Percentiles rank a stretch among this genome's conserved stretches.
phyloP scores from a whole-genome alignment of 768 basidiomycete species.

The Dacryopinax primogenitus region DNA sequence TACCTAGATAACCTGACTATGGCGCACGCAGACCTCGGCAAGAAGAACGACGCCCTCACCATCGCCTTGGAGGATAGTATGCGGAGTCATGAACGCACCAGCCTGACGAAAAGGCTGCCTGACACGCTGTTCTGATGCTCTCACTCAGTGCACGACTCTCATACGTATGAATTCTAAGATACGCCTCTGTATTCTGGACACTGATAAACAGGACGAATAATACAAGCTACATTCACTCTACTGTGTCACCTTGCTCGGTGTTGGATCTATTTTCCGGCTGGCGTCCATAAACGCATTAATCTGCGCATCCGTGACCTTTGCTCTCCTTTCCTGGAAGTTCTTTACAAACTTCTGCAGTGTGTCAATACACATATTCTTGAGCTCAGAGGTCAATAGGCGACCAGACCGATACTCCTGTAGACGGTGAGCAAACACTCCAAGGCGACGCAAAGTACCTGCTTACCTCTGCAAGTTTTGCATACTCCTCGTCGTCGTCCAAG shows the following conservation, averaged over 20 bases:
- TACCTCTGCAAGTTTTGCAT: conserved; percentile 64
- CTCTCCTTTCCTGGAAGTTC: conserved; percentile 78
- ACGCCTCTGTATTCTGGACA: not conserved
- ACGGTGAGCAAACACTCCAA: not conserved
- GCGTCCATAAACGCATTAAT: conserved; percentile 70
- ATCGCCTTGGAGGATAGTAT: not conserved
- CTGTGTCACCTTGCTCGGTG: conserved; percentile 26
- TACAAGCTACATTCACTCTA: conserved; percentile 21
- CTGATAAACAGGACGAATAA: not conserved
- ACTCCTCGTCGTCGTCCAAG: conserved; percentile 84
- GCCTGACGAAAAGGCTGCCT: not conserved
- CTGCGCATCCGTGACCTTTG: conserved; percentile 65
- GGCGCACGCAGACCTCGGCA: not conserved
- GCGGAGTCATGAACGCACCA: not conserved
- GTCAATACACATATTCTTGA: conserved; percentile 81
- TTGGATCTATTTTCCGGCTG: conserved; percentile 53
- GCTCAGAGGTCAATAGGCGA: conserved; percentile 70
- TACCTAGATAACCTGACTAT: not conserved
- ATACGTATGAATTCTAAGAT: no score
- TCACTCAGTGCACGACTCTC: not conserved
- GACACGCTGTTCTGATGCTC: not conserved
- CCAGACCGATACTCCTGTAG: conserved; percentile 84
- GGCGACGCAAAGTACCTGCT: conserved; percentile 19
- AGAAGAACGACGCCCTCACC: not conserved
- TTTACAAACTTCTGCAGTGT: conserved; percentile 69